Evolutionary conservation across 192 early-diverging fungal species (phyloP).

Genomic region (Kappamyces sp.): DNA sequence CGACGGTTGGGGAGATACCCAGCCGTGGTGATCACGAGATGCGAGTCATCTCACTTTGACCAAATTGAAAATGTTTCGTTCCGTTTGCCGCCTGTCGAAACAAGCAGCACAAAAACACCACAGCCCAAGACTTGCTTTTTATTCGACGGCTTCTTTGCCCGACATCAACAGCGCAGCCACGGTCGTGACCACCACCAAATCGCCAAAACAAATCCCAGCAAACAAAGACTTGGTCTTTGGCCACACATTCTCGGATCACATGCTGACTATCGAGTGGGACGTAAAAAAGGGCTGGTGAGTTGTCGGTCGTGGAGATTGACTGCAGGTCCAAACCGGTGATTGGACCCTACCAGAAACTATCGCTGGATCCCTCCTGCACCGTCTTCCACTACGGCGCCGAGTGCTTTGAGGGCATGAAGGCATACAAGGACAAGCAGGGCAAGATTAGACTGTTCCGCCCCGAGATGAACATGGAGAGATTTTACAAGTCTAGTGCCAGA

Average conservation of each 20-base stretch:
- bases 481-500: conserved; percentile 70
- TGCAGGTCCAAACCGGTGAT: conserved; percentile 85
- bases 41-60: too few relatives aligned
- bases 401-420: conserved; percentile 92
- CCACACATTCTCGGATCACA: conserved; percentile 89
- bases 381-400: conserved; percentile 93
- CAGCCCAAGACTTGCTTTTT: too few relatives aligned
- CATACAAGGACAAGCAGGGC: conserved; percentile 84
- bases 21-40: too few relatives aligned
- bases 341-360: conserved; percentile 75
- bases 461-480: conserved; percentile 93
- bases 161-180: conserved; percentile 10
- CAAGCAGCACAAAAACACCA: too few relatives aligned
- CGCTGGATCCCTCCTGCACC: conserved; percentile 74
- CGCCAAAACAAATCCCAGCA: conserved; percentile 32
- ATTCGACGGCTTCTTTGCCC: too few relatives aligned
- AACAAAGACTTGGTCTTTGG: conserved; percentile 76
- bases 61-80: too few relatives aligned
- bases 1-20: too few relatives aligned
- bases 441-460: conserved; percentile 92
- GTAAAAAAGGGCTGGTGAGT: conserved; percentile 32
- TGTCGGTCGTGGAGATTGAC: conserved; percentile 1
- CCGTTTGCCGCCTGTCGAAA: too few relatives aligned
- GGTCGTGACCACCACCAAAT: conserved; percentile 15
- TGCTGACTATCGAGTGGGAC: conserved; percentile 84